Evolutionary conservation across 2,329 filamentous ascomycete genomes (phyloP).

Genomic region (Trichophyton rubrum): DNA sequence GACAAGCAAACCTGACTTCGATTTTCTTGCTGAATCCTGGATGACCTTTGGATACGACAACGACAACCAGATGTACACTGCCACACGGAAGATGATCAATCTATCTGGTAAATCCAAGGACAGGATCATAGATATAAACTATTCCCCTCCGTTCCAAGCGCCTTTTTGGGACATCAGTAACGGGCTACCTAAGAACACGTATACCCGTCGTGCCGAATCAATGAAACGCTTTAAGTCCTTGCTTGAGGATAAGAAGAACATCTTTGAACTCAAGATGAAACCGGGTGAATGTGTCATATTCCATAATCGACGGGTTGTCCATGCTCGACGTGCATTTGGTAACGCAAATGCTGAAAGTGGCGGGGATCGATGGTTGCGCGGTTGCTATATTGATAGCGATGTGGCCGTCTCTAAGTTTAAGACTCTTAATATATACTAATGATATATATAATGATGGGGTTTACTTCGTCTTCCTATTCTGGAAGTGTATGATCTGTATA

Average conservation of each 20-base stretch:
- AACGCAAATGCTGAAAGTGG: conserved; percentile 8
- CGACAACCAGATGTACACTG: conserved; percentile 50
- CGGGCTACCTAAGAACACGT: not conserved
- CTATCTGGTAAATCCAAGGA: conserved; percentile 1
- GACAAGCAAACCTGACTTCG: conserved; percentile 11
- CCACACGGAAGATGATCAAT: conserved; percentile 45
- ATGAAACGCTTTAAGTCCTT: conserved; percentile 46
- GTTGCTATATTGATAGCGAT: conserved; percentile 66
- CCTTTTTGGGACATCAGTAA: not conserved
- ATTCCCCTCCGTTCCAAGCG: conserved; percentile 68
- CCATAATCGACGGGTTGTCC: conserved; percentile 72
- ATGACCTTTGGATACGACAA: conserved; percentile 59
- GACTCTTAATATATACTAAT: conserved; percentile 22
- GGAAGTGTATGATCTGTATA: too few relatives aligned
- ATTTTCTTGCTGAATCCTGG: conserved; percentile 30
- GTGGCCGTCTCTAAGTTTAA: conserved; percentile 41
- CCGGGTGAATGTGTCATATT: conserved; percentile 90
- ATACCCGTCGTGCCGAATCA: conserved; percentile 27
- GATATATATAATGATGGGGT: too few relatives aligned
- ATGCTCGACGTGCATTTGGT: conserved; percentile 69
- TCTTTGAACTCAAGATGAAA: conserved; percentile 60
- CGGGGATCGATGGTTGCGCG: conserved; percentile 69
- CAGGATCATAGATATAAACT: conserved; percentile 41
- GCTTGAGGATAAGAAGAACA: conserved; percentile 45
- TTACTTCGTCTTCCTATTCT: too few relatives aligned